A percentile compares a stretch with the other conserved stretches of the same genome.
Evolutionary conservation across 2,329 filamentous ascomycete species (phyloP).

Genomic region (Fusarium denticulatum): DNA sequence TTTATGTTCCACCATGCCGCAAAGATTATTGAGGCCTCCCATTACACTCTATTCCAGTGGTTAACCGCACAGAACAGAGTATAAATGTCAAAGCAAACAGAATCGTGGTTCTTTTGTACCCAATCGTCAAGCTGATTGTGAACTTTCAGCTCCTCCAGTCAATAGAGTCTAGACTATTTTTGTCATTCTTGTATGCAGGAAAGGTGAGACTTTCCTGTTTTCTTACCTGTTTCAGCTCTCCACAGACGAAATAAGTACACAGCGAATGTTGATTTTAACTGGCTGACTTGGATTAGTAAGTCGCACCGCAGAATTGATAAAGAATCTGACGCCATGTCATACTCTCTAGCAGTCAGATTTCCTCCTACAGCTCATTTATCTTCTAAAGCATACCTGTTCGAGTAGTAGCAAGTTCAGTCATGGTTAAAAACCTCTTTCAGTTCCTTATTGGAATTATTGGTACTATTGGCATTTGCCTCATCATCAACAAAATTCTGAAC

Average conservation of each 20-base stretch:
- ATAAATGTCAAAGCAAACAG: background rate
- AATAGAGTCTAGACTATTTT: background rate
- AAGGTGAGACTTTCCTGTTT: background rate
- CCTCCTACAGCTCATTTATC: background rate
- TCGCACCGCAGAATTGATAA: background rate
- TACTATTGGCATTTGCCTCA: background rate
- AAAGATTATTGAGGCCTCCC: background rate
- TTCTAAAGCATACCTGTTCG: rapidly evolving
- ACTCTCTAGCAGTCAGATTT: background rate
- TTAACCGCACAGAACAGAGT: rapidly evolving
- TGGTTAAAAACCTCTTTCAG: rapidly evolving
- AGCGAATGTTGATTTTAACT: background rate
- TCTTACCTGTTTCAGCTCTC: background rate
- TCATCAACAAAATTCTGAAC: background rate
- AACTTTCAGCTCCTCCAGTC: background rate
- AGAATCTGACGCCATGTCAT: background rate
- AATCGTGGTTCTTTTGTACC: background rate
- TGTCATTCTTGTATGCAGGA: background rate
- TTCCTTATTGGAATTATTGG: background rate
- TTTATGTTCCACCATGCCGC: background rate
- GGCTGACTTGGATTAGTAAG: background rate
- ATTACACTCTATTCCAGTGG: background rate
- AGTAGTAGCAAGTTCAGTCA: rapidly evolving
- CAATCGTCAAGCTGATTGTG: background rate
- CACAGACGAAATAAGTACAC: rapidly evolving